Percentiles rank a stretch among this genome's conserved stretches.
Evolutionary conservation across 2,329 filamentous ascomycete genomes (phyloP).

Genomic region (Zymoseptoria pseudotritici): DNA sequence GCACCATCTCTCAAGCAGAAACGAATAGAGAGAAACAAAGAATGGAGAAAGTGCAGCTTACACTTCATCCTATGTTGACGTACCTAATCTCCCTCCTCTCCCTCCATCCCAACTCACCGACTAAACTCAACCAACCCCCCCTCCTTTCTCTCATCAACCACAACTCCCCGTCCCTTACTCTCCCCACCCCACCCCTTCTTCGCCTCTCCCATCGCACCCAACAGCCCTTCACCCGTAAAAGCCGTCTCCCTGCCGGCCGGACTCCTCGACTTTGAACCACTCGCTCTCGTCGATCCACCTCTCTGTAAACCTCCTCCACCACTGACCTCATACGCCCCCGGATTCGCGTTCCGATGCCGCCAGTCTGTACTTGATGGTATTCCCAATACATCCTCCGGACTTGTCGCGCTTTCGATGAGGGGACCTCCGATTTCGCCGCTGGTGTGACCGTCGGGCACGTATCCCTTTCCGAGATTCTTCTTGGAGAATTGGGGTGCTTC

Average conservation of each 20-base stretch:
- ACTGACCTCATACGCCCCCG: neutral
- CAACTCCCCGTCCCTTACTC: slow-evolving; percentile 37
- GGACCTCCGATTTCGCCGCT: slow-evolving; percentile 28
- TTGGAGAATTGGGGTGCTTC: slow-evolving; percentile 55
- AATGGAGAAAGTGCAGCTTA: no score
- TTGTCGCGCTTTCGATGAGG: slow-evolving; percentile 41
- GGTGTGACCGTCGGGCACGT: slow-evolving; percentile 27
- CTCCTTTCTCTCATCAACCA: slow-evolving; percentile 32
- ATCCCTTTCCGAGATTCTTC: slow-evolving; percentile 43
- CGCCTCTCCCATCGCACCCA: slow-evolving; percentile 28
- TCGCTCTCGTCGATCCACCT: neutral
- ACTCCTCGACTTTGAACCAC: neutral
- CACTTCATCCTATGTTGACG: no score
- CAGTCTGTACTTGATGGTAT: slow-evolving; percentile 40
- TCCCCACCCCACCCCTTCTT: slow-evolving; percentile 34
- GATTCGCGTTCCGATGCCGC: slow-evolving; percentile 26
- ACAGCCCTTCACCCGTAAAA: slow-evolving; percentile 40
- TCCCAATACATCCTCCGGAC: slow-evolving; percentile 34
- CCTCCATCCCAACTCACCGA: neutral
- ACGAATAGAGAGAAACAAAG: no score
- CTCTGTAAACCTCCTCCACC: neutral
- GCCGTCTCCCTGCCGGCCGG: slow-evolving; percentile 17
- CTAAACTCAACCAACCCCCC: neutral
- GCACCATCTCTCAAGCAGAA: no score
- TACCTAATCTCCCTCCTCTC: neutral